These are phyloP conservation scores for Pisolithus thermaeus DNA, from an alignment of 1,284 basidiomycete species.

Conservation along the genomic window DNA sequence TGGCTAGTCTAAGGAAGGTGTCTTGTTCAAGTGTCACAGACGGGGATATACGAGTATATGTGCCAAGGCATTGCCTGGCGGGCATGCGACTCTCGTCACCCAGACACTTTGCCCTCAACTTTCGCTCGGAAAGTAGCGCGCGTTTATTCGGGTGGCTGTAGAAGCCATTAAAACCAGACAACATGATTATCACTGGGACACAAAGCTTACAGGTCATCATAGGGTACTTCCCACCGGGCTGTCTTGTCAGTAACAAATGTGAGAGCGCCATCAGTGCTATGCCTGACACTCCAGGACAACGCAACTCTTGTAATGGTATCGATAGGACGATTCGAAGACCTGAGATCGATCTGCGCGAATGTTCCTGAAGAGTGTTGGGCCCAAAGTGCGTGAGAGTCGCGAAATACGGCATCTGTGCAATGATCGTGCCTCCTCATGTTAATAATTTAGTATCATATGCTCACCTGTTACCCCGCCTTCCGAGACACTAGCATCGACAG, in stretches of 20 bases:
- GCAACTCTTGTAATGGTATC: constrained; percentile 67
- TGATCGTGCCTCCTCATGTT: neutral
- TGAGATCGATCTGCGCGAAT: constrained; percentile 76
- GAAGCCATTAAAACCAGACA: neutral
- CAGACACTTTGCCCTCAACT: constrained; percentile 40
- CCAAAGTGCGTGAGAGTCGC: constrained; percentile 70
- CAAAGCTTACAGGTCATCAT: constrained; percentile 71
- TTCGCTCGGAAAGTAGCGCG: constrained; percentile 32
- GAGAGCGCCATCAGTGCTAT: constrained; percentile 45
- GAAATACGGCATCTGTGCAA: constrained; percentile 60
- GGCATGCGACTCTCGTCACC: constrained; percentile 48
- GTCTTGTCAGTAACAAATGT: constrained; percentile 63
- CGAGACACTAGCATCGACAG: constrained; percentile 51
- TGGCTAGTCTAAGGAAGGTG: constrained; percentile 59
- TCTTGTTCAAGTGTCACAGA: constrained; percentile 33
- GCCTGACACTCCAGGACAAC: constrained; percentile 57
- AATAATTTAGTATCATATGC: constrained; percentile 8
- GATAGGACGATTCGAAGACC: constrained; percentile 56
- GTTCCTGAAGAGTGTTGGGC: constrained; percentile 72
- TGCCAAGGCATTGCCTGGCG: constrained; percentile 50
- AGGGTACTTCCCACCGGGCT: constrained; percentile 66
- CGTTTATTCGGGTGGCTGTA: constrained; percentile 47
- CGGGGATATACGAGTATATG: constrained; percentile 26
- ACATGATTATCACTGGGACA: neutral
- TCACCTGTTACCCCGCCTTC: constrained; percentile 70